Percentiles rank a stretch among this genome's conserved stretches.
phyloP scores from a whole-genome alignment of 2,329 filamentous ascomycete genomes.

The Acrodontium crateriforme region DNA sequence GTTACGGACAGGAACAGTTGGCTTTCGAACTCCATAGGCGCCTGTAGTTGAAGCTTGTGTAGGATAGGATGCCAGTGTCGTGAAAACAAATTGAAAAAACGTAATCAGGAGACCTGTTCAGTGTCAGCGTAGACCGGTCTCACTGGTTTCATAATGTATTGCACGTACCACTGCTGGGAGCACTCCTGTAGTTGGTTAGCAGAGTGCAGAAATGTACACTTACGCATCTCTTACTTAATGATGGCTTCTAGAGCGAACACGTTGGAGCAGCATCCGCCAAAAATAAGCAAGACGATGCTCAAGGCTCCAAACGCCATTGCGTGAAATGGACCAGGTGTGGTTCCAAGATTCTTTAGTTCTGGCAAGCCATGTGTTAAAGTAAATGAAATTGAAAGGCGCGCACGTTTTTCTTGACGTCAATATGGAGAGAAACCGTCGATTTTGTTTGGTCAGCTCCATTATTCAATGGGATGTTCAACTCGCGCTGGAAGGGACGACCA shows the following conservation, averaged over 20 bases:
- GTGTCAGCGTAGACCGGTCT: not conserved
- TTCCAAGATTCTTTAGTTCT: too few relatives aligned
- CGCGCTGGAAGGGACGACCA: too few relatives aligned
- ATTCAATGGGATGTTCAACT: too few relatives aligned
- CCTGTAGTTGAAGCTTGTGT: slow-evolving; percentile 38
- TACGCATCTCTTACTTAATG: slow-evolving; percentile 60
- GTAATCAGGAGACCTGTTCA: slow-evolving; percentile 48
- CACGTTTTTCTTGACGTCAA: too few relatives aligned
- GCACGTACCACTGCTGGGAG: slow-evolving; percentile 62
- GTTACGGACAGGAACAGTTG: slow-evolving; percentile 67
- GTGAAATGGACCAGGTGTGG: too few relatives aligned
- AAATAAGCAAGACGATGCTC: slow-evolving; percentile 48
- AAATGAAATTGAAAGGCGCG: too few relatives aligned
- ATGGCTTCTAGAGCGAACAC: slow-evolving; percentile 95
- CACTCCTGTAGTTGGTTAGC: slow-evolving; percentile 43
- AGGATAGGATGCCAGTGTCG: slow-evolving; percentile 45
- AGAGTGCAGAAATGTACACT: too few relatives aligned
- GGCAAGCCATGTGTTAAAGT: too few relatives aligned
- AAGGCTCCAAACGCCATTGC: too few relatives aligned
- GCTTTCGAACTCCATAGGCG: slow-evolving; percentile 60
- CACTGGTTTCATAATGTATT: slow-evolving; percentile 1
- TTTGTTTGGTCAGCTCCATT: too few relatives aligned
- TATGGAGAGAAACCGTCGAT: too few relatives aligned
- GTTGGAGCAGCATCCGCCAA: slow-evolving; percentile 91
- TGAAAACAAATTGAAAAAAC: slow-evolving; percentile 40